phyloP scores from a whole-genome alignment of 495 filamentous ascomycete species.

The Lophiostoma macrostomum region DNA sequence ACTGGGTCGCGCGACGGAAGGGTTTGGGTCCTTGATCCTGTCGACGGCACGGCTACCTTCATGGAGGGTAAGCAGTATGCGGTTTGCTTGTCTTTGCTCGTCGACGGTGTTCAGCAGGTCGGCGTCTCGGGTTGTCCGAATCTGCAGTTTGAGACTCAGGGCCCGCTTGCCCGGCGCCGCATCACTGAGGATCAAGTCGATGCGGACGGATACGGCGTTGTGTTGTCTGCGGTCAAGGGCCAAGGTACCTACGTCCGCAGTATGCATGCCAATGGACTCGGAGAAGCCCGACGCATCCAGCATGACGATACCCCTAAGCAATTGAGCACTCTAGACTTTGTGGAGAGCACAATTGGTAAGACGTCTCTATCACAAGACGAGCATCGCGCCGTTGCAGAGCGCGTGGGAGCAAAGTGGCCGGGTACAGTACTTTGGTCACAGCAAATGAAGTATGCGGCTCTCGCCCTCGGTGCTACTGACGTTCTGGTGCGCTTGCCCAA shows the following conservation, averaged over 20 bases:
- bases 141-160: slow-evolving; percentile 38
- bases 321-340: slow-evolving; percentile 46
- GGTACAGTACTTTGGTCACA: slow-evolving; percentile 59
- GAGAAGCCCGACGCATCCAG: slow-evolving; percentile 42
- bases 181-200: slow-evolving; percentile 52
- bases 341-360: slow-evolving; percentile 44
- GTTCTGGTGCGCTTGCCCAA: slow-evolving; percentile 61
- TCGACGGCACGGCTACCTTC: slow-evolving; percentile 69
- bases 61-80: slow-evolving; percentile 63
- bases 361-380: slow-evolving; percentile 46
- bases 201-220: slow-evolving; percentile 50
- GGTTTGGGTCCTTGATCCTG: slow-evolving; percentile 67
- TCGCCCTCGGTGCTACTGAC: slow-evolving; percentile 60
- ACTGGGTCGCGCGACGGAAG: slow-evolving; percentile 39
- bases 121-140: slow-evolving; percentile 59
- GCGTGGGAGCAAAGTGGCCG: slow-evolving; percentile 49
- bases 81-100: slow-evolving; percentile 56
- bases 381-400: slow-evolving; percentile 50
- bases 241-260: slow-evolving; percentile 55
- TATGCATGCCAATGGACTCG: slow-evolving; percentile 42
- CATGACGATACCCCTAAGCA: slow-evolving; percentile 10
- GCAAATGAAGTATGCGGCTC: slow-evolving; percentile 61
- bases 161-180: not conserved
- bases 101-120: slow-evolving; percentile 49
- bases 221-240: slow-evolving; percentile 56